Conservation (phyloP, 148 eudicot genomes). For the Euryodendron excelsum region DNA sequence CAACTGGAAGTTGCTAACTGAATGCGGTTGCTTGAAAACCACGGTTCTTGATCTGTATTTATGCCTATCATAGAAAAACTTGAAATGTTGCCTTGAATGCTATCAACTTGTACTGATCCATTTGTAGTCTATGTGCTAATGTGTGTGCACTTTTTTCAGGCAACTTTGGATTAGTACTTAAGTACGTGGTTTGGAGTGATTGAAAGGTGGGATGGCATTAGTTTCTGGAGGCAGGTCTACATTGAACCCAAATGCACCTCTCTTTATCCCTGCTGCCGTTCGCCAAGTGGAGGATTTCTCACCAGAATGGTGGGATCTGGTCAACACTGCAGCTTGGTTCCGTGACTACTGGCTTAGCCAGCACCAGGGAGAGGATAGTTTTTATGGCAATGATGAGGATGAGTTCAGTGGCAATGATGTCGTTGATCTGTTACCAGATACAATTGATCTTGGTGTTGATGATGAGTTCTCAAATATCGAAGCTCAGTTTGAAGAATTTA, state of each 20-base stretch:
- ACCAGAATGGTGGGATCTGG: slow-evolving; percentile 88
- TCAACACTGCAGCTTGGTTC: slow-evolving; percentile 77
- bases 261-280: slow-evolving; percentile 81
- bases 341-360: slow-evolving; percentile 94
- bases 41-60: neutral
- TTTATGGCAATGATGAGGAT: slow-evolving; percentile 35
- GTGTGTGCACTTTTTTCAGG: neutral
- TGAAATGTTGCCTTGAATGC: neutral
- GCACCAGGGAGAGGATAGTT: slow-evolving; percentile 57
- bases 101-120: neutral
- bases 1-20: neutral
- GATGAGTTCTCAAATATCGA: slow-evolving; percentile 73
- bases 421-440: slow-evolving; percentile 73
- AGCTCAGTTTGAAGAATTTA: slow-evolving; percentile 82
- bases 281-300: slow-evolving; percentile 92
- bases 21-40: neutral
- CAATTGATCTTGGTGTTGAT: slow-evolving; percentile 72
- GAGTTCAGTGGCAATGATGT: slow-evolving; percentile 37
- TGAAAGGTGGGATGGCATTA: slow-evolving; percentile 59
- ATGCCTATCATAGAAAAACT: neutral
- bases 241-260: slow-evolving; percentile 90
- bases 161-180: neutral
- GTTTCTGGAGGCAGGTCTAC: slow-evolving; percentile 69
- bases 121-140: neutral
- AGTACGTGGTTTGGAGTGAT: neutral